Evolutionary conservation across 2,329 filamentous ascomycete genomes (phyloP), one percentile per base, ranked within the genome.

Genomic region (Sclerotinia sclerotiorum): DNA sequence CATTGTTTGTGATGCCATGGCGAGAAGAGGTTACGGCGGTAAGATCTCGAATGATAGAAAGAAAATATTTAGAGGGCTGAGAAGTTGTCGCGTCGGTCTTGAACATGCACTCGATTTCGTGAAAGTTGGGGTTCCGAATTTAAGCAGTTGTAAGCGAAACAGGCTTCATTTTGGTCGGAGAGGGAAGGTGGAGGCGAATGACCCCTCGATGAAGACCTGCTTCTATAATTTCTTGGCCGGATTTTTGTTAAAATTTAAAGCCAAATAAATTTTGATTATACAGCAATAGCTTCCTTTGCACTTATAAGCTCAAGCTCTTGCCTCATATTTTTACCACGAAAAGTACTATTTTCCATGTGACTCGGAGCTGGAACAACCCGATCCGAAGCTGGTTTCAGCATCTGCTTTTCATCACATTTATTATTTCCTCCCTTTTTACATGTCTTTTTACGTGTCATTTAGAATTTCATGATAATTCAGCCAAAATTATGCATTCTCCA

Each of bases 1-100:
- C 72, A 88, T 77, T 69, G 84, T 83, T 79, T 87, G 83, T 79
- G 87, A 85, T 69, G 85, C 83, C 85, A 87, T 87, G 51, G 35
- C 69, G 19, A 57, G 5, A 44, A 32, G 21, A 44, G 17, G 46
- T n/a, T 27, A 29, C 15, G 44, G 46, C 17, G 32, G 13, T 62
- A 44, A 17, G 5, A n/a, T 58, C 48, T 48, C 42, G 35, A 49
- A 56, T 29, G 62, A 32, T 44, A 44, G 3, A 35, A 65, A 6
- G 32, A 63, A 51, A 29, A 56, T 44, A 24, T 29, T 4, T 5
- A 32, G 11, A 44, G 60, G 55, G 52, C 46, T 60, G 55, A 35
- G 24, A 32, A 55, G 57, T 61, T 65, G 67, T 69, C 67, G 63
- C 67, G 62, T 69, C 24, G 35, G 63, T 58, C 48, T 27, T 61